Percentiles rank a stretch among this genome's conserved stretches.
phyloP scores from a whole-genome alignment of 2,329 filamentous ascomycete genomes.

The Penicillium sp. region DNA sequence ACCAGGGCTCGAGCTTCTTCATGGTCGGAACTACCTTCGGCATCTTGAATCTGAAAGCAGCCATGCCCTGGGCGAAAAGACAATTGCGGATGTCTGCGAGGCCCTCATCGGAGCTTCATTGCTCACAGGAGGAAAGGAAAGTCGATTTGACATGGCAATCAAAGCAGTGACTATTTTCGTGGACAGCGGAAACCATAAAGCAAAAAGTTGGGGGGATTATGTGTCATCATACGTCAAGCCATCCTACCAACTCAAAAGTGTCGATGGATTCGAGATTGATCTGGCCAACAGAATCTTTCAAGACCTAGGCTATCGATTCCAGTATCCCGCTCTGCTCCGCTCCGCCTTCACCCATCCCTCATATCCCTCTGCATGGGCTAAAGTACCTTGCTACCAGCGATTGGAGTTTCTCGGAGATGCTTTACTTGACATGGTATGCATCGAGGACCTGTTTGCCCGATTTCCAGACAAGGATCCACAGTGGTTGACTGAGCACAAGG shows the following conservation, averaged over 20 bases:
- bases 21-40: slow-evolving; percentile 65
- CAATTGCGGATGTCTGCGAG: slow-evolving; percentile 91
- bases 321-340: slow-evolving; percentile 70
- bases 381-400: slow-evolving; percentile 84
- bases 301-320: slow-evolving; percentile 67
- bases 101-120: slow-evolving; percentile 86
- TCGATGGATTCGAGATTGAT: slow-evolving; percentile 68
- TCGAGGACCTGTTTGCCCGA: slow-evolving; percentile 76
- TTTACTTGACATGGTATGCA: slow-evolving; percentile 79
- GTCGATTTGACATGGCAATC: slow-evolving; percentile 61
- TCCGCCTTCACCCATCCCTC: slow-evolving; percentile 90
- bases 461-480: slow-evolving; percentile 83
- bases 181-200: slow-evolving; percentile 66
- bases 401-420: slow-evolving; percentile 92
- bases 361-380: slow-evolving; percentile 70
- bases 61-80: slow-evolving; percentile 80
- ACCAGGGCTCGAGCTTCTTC: slow-evolving; percentile 68
- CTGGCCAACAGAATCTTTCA: slow-evolving; percentile 65
- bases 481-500: slow-evolving; percentile 96
- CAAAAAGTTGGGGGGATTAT: slow-evolving; percentile 72
- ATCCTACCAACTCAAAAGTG: slow-evolving; percentile 63
- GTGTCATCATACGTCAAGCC: slow-evolving; percentile 67
- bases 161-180: slow-evolving; percentile 63
- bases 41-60: slow-evolving; percentile 42
- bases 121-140: slow-evolving; percentile 52